Evolutionary conservation across 768 basidiomycete genomes (phyloP).

Genomic region (Stropharia rugosoannulata): DNA sequence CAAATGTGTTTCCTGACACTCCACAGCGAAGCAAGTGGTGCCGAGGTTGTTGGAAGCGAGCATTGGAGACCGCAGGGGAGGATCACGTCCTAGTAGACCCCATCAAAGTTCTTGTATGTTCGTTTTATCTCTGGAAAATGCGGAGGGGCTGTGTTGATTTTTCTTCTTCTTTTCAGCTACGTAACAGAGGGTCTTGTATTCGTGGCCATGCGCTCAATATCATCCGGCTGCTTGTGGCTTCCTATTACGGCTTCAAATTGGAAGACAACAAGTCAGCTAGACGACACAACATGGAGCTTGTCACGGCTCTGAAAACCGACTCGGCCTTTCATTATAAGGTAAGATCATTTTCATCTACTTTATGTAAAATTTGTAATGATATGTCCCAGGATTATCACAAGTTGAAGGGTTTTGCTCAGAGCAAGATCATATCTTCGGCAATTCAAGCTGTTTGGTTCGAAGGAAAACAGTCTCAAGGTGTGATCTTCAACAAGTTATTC

Average conservation of each 20-base stretch:
- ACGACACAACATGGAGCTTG: background rate
- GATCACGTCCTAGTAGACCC: background rate
- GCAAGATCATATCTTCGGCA: background rate
- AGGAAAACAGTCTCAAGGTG: background rate
- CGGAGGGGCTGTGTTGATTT: too few relatives aligned
- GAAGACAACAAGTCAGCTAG: too few relatives aligned
- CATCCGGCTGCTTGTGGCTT: background rate
- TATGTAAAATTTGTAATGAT: background rate
- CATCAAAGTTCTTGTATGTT: background rate
- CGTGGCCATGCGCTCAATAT: background rate
- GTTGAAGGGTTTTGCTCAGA: background rate
- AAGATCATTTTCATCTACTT: background rate
- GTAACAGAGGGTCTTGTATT: background rate
- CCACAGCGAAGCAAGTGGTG: background rate
- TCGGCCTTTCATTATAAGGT: constrained; percentile 1
- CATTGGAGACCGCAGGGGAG: background rate
- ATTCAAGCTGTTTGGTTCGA: background rate
- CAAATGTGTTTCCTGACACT: background rate
- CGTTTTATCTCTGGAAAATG: background rate
- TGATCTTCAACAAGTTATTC: background rate
- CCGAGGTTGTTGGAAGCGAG: background rate
- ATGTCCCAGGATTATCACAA: background rate
- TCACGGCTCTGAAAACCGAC: background rate
- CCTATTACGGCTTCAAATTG: background rate
- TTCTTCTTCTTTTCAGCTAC: background rate